Evolutionary conservation across 1,139 yeast genomes (phyloP), one percentile per base, ranked within the genome.

Genomic region (Spathaspora jeffriesii): DNA sequence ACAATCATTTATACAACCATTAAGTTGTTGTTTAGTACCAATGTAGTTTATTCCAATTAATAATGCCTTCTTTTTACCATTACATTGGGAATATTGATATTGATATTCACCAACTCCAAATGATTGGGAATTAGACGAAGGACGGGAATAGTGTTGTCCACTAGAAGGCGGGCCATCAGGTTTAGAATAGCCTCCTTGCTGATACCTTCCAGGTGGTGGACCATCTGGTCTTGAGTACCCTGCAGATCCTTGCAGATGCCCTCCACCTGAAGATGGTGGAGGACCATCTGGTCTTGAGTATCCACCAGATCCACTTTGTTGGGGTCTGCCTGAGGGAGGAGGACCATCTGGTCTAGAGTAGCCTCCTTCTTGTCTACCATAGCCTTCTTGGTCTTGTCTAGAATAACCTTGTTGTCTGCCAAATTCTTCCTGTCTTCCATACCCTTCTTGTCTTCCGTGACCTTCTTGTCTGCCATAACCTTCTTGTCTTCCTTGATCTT

Each of bases 1-100:
- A 31, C 82, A 88, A 65, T 87, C 95, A 60, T 92, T 92, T 64
- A 92, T 88, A 66, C 97, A 91, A 1, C 98, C 98, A 47, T 85
- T 73, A 51, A 92, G 73, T 53, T 78, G 84, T 63, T 83, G 85
- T 43, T 68, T 70, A n/a, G 86, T 67, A 10, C 96, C 96, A 57
- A 84, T 75, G 67, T 92, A 92, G 69, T 92, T 92, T 67, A 90
- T 87, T 9, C 98, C 98, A 47, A 92, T 77, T 48, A 91, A 67
- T 50, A 92, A 67, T 1, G 97, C 98, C 70, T 91, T 92, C 55
- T 85, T 82, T 43, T 72, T 71, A 17, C 96, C 96, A 1, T 79
- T 67, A 73, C 93, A 87, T 64, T 82, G 81, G 34, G 96, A 88
- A 69, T 87, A 88, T 63, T 84, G 86, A 64, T 70, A 86, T 43